Conservation (phyloP, 306 rosid genomes). For the Argentina anserina region DNA sequence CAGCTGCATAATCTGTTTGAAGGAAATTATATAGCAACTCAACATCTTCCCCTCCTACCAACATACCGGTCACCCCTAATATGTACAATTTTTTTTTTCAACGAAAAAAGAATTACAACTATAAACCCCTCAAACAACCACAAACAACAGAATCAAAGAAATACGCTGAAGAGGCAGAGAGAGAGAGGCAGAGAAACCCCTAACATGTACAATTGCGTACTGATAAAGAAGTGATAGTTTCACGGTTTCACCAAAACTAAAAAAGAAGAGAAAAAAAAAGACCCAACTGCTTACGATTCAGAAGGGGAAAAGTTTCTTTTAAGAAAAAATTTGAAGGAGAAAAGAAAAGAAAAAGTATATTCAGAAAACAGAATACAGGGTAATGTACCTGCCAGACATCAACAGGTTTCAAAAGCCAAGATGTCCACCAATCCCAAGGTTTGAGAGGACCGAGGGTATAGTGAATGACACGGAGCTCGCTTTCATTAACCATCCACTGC, state of each 20-base stretch:
- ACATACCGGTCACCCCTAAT: conserved; percentile 2
- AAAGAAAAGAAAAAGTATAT: background rate
- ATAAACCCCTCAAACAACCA: too few relatives aligned
- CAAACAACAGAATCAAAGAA: too few relatives aligned
- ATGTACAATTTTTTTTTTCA: too few relatives aligned
- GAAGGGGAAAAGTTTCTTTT: background rate
- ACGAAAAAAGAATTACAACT: too few relatives aligned
- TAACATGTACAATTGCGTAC: background rate
- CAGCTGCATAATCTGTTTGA: background rate
- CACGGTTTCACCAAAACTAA: background rate
- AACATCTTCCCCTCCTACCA: background rate
- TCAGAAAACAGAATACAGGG: conserved; percentile 5
- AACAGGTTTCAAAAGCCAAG: conserved; percentile 98
- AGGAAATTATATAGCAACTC: background rate
- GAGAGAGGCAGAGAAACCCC: too few relatives aligned
- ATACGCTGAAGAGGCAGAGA: too few relatives aligned
- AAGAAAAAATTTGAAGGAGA: background rate
- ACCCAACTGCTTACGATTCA: background rate
- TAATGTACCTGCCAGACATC: conserved; percentile 98
- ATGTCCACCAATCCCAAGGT: conserved; percentile 99
- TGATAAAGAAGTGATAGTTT: background rate
- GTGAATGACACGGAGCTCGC: conserved; percentile 85
- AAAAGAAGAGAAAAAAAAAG: background rate
- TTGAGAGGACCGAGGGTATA: conserved; percentile 97
- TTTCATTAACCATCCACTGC: conserved; percentile 99